Conservation (phyloP, 176 grass and related monocot genomes). For the Cenchrus americanus region DNA sequence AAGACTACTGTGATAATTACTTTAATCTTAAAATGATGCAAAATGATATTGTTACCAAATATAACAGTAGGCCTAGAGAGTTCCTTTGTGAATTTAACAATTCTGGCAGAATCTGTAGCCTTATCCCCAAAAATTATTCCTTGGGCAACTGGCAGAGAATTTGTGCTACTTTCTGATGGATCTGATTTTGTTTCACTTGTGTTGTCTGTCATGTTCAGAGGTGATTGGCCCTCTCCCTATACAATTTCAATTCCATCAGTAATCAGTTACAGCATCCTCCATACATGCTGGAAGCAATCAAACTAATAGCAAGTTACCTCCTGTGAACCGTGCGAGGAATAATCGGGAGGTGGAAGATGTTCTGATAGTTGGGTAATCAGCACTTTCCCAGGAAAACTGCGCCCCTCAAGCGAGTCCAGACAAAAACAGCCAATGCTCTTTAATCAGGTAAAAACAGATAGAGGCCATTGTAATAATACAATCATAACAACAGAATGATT, state of each 20-base stretch:
- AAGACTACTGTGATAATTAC: neutral
- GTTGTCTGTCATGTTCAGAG: conserved; percentile 42
- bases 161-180: conserved; percentile 55
- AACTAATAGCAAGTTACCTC: conserved; percentile 45
- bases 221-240: conserved; percentile 53
- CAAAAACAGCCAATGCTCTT: neutral
- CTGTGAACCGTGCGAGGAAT: conserved; percentile 42
- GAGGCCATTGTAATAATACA: neutral
- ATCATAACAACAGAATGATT: neutral
- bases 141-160: conserved; percentile 56
- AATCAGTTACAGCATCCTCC: neutral
- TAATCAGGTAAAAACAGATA: conserved; percentile 12
- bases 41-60: conserved; percentile 52
- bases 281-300: conserved; percentile 28
- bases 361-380: conserved; percentile 63
- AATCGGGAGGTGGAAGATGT: conserved; percentile 48
- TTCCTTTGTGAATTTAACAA: conserved; percentile 74
- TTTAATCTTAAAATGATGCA: neutral
- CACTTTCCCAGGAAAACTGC: conserved; percentile 81
- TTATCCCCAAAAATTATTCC: conserved; percentile 72
- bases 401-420: conserved; percentile 49
- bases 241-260: conserved; percentile 11
- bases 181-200: conserved; percentile 50
- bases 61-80: conserved; percentile 80
- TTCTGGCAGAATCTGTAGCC: conserved; percentile 84